Base-by-base conservation (phyloP, 768 basidiomycete genomes). In the Suillus plorans region DNA sequence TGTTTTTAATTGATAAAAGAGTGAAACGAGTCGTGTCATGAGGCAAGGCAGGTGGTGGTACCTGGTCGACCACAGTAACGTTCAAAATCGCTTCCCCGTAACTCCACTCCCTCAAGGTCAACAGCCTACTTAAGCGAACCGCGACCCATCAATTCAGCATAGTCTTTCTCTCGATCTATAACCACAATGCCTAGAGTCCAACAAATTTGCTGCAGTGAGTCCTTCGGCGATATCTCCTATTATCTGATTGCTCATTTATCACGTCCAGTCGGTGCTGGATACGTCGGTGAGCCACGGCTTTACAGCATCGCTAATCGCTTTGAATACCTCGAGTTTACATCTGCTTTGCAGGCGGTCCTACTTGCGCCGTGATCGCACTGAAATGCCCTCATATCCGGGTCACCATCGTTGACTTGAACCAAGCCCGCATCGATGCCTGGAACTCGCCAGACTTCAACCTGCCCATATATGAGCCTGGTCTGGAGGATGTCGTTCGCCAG, bases 401-500 rank as follows among this genome's bases (percentile, higher is more conserved):
- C 74, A 99, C 95, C 72, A 99, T 99, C 72, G 97, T 99, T 72
- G 97, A 99, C 79, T 85, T 99, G 70, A 99, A 99, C 85, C 84
- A 95, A 75, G 83, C 89, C 65, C 91, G 97, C 66, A 88, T 99
- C 78, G 92, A 94, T 75, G 97, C 96, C 20, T 99, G 97, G 97
- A 99, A 99, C 81, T 89, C 87, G 75, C 77, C 86, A 58, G 85
- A 94, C 75, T 95, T 87, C 77, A 78, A 82, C 42, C 82, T 99
- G 22, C 97, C 97, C 60, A 99, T 99, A 77, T 99, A 97, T 77
- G 97, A 99, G 76, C 97, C 97, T 6, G 97, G 97, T 56, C 88
- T 99, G 12, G 94, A 87, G 66, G 94, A 90, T 39, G 94, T 99
- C 69, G 92, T 99, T 70, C 89, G 89, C 73, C 76, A 86, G 70